phyloP scores from a whole-genome alignment of 352 stramenopile species.

The Globisporangium nodosum region DNA sequence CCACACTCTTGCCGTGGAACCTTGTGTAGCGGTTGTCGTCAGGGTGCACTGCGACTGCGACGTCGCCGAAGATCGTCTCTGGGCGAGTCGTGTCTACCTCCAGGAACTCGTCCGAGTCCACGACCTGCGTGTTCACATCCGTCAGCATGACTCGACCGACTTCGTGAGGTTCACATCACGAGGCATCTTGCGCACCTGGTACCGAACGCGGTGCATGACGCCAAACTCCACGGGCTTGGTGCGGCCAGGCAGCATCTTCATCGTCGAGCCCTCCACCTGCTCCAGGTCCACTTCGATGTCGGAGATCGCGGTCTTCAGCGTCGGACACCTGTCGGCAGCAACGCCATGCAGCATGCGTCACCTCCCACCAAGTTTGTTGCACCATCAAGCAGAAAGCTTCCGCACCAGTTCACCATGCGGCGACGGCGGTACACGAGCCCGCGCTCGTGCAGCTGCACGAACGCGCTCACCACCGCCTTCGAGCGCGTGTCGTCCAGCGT shows the following conservation, averaged over 20 bases:
- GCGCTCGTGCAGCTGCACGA: constrained; percentile 92
- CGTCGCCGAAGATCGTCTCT: constrained; percentile 99
- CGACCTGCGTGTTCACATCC: constrained; percentile 18
- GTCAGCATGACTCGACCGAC: not conserved
- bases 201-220: constrained; percentile 79
- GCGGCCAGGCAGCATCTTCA: constrained; percentile 70
- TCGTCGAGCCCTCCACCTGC: constrained; percentile 90
- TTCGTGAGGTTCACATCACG: not conserved
- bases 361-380: not conserved
- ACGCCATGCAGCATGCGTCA: not conserved
- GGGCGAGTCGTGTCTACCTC: constrained; percentile 96
- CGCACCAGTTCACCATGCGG: constrained; percentile 98
- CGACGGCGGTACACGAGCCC: constrained; percentile 96
- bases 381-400: not conserved
- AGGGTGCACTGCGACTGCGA: constrained; percentile 96
- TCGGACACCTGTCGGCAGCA: constrained; percentile 51
- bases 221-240: constrained; percentile 72
- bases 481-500: constrained; percentile 96
- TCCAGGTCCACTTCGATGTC: constrained; percentile 98
- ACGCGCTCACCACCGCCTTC: constrained; percentile 52
- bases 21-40: constrained; percentile 92
- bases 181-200: constrained; percentile 32
- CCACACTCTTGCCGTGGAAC: constrained; percentile 93
- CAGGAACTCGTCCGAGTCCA: constrained; percentile 64
- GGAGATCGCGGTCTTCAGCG: constrained; percentile 94